Percentiles rank a stretch among this genome's conserved stretches.
phyloP scores from a whole-genome alignment of 805 yeast species.

The Candida cerambycidarum region DNA sequence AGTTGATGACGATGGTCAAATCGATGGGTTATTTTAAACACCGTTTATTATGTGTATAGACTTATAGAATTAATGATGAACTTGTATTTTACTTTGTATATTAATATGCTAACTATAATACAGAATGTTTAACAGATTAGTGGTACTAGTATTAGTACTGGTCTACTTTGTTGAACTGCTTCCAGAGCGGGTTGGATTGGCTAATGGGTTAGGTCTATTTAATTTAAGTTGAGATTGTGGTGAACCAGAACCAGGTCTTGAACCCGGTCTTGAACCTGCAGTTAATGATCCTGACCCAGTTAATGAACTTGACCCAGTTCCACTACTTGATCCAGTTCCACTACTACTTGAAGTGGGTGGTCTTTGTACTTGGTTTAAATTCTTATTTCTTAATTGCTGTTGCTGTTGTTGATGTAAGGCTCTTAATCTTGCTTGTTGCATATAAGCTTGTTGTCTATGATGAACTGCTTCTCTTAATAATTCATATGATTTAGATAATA shows the following conservation, averaged over 20 bases:
- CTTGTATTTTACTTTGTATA: neutral
- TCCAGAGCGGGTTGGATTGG: slow-evolving; percentile 15
- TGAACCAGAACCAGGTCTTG: slow-evolving; percentile 7
- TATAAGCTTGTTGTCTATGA: slow-evolving; percentile 54
- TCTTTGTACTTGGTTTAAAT: slow-evolving; percentile 2
- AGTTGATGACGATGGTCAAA: slow-evolving; percentile 75
- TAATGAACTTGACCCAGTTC: neutral
- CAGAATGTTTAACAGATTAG: slow-evolving; percentile 2
- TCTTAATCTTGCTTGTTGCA: slow-evolving; percentile 51
- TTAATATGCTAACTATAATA: slow-evolving; percentile 11
- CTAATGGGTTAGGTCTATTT: slow-evolving; percentile 4
- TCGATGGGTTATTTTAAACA: slow-evolving; percentile 39
- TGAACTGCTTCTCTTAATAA: slow-evolving; percentile 71
- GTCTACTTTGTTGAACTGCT: slow-evolving; percentile 10
- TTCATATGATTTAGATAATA: slow-evolving; percentile 83
- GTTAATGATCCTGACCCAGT: slow-evolving; percentile 1
- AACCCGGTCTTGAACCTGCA: slow-evolving; percentile 6
- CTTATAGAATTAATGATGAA: slow-evolving; percentile 1
- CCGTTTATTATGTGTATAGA: neutral
- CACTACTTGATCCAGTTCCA: neutral
- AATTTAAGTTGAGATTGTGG: slow-evolving; percentile 5
- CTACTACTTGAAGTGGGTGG: slow-evolving; percentile 1
- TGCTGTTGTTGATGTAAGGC: slow-evolving; percentile 42
- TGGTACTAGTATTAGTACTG: too few species aligned
- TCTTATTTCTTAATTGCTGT: slow-evolving; percentile 11